Conservation (phyloP, 2,329 filamentous ascomycete genomes). For the Trichoderma sp. region DNA sequence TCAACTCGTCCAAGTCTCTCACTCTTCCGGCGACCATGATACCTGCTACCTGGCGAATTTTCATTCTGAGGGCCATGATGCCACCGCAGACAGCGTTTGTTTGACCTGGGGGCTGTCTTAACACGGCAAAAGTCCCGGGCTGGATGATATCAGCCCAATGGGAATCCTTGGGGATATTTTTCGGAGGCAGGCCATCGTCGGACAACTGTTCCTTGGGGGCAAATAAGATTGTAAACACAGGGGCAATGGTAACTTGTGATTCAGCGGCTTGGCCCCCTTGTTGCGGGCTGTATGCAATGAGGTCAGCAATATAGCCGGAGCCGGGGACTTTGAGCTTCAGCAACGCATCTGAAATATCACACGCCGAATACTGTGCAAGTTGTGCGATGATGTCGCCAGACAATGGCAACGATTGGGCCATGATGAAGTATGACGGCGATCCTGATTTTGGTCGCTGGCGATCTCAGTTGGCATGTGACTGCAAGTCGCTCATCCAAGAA, state of each 20-base stretch:
- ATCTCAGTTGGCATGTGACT: constrained; percentile 19
- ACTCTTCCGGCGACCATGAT: constrained; percentile 71
- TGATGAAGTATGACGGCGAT: neutral
- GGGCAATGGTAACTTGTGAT: constrained; percentile 50
- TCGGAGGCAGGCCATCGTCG: constrained; percentile 22
- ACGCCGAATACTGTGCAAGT: constrained; percentile 49
- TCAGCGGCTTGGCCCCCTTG: constrained; percentile 34
- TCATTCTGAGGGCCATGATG: constrained; percentile 74
- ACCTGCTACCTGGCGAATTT: constrained; percentile 60
- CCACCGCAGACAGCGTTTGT: constrained; percentile 75
- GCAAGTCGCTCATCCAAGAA: neutral
- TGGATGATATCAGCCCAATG: constrained; percentile 72
- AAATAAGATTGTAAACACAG: constrained; percentile 66
- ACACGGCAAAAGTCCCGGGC: constrained; percentile 64
- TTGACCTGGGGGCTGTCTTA: constrained; percentile 67
- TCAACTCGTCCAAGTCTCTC: constrained; percentile 66
- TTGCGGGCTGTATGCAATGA: constrained; percentile 42
- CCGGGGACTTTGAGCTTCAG: constrained; percentile 68
- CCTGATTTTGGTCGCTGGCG: neutral
- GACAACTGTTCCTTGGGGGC: constrained; percentile 56
- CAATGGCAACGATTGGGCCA: constrained; percentile 25
- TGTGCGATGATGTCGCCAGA: constrained; percentile 33
- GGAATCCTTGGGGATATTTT: constrained; percentile 60
- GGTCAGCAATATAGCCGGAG: constrained; percentile 68
- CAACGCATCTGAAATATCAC: constrained; percentile 72